These are phyloP conservation scores for Pythium vanterpoolii DNA, from an alignment of 352 stramenopile species.

Conservation along the genomic window DNA sequence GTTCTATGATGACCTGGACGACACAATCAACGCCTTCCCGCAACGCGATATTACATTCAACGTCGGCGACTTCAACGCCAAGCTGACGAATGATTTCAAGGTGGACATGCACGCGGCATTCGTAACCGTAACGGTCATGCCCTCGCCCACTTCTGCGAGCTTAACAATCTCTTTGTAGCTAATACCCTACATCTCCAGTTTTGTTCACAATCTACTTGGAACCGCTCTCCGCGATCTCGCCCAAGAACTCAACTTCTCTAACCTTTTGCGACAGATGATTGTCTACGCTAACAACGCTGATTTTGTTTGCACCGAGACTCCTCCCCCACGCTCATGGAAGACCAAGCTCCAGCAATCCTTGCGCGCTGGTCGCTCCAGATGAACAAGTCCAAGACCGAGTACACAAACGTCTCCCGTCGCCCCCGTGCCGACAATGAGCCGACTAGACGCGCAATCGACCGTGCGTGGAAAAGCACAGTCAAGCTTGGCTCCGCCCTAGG, in stretches of 20 bases:
- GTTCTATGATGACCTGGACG: not conserved
- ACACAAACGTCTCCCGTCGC: not conserved
- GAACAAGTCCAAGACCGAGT: conserved; percentile 7
- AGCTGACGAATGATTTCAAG: not conserved
- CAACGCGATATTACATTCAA: not conserved
- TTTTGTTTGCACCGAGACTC: not conserved
- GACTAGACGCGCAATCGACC: not conserved
- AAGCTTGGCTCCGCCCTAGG: conserved; percentile 4
- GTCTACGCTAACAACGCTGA: conserved; percentile 12
- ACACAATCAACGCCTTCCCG: not conserved
- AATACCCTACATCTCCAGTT: conserved; percentile 14
- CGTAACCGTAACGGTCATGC: conserved; percentile 2
- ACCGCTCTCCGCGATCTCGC: conserved; percentile 2
- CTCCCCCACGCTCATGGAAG: not conserved
- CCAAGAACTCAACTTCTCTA: not conserved
- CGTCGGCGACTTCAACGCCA: conserved; percentile 1
- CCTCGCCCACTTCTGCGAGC: conserved; percentile 1
- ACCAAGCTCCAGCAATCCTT: conserved; percentile 5
- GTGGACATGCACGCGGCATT: not conserved
- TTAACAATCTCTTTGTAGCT: not conserved
- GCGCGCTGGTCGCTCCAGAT: conserved; percentile 8
- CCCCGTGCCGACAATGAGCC: not conserved
- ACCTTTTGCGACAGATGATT: conserved; percentile 9
- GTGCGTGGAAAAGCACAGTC: not conserved
- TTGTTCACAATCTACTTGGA: conserved; percentile 7